Evolutionary conservation across 164 flowering plant species (phyloP).

Genomic region (Magnolia changhungtana): DNA sequence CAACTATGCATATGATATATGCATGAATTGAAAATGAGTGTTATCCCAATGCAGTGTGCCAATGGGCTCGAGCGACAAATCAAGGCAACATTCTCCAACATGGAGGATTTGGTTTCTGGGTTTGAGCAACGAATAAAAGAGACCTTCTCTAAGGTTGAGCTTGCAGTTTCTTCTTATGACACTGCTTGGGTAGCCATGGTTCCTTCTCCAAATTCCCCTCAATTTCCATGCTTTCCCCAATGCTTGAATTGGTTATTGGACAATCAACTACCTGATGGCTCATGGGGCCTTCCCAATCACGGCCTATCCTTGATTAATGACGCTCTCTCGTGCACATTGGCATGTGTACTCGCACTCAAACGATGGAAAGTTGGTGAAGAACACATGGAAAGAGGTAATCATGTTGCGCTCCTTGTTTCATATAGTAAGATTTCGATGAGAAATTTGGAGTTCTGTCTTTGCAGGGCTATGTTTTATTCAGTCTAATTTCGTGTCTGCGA

Average conservation of each 20-base stretch:
- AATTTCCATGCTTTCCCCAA: slow-evolving; percentile 61
- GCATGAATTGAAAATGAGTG: neutral
- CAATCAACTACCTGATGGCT: slow-evolving; percentile 77
- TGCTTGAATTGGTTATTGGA: slow-evolving; percentile 69
- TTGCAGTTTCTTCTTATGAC: slow-evolving; percentile 82
- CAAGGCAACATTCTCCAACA: too few relatives aligned
- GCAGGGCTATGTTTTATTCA: slow-evolving; percentile 65
- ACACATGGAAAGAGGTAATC: slow-evolving; percentile 54
- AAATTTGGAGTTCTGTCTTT: neutral
- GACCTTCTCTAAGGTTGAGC: slow-evolving; percentile 51
- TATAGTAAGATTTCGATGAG: neutral
- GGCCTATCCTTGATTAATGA: slow-evolving; percentile 53
- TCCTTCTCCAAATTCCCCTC: slow-evolving; percentile 49
- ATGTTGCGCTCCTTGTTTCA: neutral
- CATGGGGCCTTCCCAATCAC: slow-evolving; percentile 63
- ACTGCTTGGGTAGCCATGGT: slow-evolving; percentile 99
- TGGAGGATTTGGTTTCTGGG: slow-evolving; percentile 2
- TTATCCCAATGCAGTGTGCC: slow-evolving; percentile 21
- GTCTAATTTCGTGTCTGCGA: slow-evolving; percentile 44
- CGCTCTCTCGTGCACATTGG: slow-evolving; percentile 64
- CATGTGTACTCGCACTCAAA: slow-evolving; percentile 78
- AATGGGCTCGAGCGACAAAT: slow-evolving; percentile 9
- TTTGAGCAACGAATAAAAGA: slow-evolving; percentile 52
- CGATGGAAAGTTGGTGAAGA: slow-evolving; percentile 76
- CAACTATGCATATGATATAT: neutral